These are phyloP conservation scores for Scytalidium lignicola DNA, from an alignment of 2,329 filamentous ascomycete species.

Conservation along the genomic window DNA sequence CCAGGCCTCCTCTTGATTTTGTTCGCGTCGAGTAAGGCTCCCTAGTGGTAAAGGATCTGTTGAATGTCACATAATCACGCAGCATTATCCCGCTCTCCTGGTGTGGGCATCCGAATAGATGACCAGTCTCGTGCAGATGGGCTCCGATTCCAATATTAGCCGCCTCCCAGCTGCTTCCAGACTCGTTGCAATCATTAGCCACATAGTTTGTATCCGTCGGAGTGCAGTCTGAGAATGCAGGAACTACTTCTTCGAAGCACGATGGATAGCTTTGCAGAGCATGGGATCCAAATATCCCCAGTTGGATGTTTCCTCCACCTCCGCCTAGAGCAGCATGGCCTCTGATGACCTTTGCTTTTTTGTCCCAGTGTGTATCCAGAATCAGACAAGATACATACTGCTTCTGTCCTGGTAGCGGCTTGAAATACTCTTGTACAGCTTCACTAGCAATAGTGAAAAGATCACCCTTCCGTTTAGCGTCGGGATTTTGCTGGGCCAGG, in stretches of 20 bases:
- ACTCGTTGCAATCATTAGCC: conserved; percentile 81
- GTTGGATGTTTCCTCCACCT: conserved; percentile 63
- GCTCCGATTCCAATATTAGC: conserved; percentile 91
- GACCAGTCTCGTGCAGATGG: conserved; percentile 86
- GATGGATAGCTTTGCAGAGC: conserved; percentile 86
- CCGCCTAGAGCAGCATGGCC: conserved; percentile 86
- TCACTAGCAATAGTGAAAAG: conserved; percentile 73
- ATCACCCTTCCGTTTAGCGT: conserved; percentile 64
- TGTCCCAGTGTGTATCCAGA: conserved; percentile 87
- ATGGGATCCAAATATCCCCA: conserved; percentile 91
- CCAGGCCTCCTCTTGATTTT: conserved; percentile 72
- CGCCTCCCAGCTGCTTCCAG: conserved; percentile 91
- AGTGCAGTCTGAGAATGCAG: conserved; percentile 86
- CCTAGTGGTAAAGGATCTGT: conserved; percentile 73
- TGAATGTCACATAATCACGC: conserved; percentile 78
- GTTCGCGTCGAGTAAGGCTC: conserved; percentile 87
- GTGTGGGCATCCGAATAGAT: conserved; percentile 84
- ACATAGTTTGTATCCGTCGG: conserved; percentile 75
- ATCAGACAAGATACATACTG: conserved; percentile 84
- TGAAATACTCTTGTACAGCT: conserved; percentile 74
- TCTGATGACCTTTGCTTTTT: conserved; percentile 59
- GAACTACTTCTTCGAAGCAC: conserved; percentile 82
- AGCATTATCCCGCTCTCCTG: conserved; percentile 91
- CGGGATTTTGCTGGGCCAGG: conserved; percentile 69
- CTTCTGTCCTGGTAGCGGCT: conserved; percentile 68